Percentiles rank a stretch among this genome's conserved stretches.
Evolutionary conservation across 2,329 filamentous ascomycete species (phyloP).

Genomic region (Colletotrichum limetticola): DNA sequence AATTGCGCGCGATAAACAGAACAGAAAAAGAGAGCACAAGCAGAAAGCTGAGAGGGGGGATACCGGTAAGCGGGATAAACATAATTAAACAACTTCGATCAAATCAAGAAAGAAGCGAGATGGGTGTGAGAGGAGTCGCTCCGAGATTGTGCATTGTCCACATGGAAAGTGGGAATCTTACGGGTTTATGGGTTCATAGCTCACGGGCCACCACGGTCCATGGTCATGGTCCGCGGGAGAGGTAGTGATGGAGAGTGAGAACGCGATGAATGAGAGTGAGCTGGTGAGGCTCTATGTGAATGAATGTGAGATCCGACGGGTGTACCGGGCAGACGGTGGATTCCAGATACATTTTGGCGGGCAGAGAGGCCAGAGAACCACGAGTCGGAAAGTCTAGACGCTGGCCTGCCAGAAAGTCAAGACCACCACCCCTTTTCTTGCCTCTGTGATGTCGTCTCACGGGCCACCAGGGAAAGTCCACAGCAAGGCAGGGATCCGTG

Average conservation of each 20-base stretch:
- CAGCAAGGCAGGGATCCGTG: background rate
- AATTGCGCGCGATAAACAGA: constrained; percentile 14
- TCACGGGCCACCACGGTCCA: background rate
- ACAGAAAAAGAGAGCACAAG: background rate
- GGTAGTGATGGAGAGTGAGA: background rate
- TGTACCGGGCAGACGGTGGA: background rate
- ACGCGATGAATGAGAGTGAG: background rate
- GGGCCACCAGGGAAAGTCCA: background rate
- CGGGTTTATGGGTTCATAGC: background rate
- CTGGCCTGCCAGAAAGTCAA: too few species aligned
- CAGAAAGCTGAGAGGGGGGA: too few species aligned
- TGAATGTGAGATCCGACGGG: background rate
- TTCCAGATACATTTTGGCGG: too few species aligned
- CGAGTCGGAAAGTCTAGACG: background rate
- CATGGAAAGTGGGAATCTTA: background rate
- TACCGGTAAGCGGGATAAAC: background rate
- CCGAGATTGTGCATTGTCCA: background rate
- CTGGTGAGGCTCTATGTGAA: background rate
- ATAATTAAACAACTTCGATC: background rate
- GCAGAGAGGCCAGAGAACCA: background rate
- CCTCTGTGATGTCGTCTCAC: background rate
- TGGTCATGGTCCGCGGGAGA: background rate
- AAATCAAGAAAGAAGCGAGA: constrained; percentile 14
- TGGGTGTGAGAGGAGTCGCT: background rate
- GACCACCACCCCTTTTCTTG: background rate